phyloP scores from a whole-genome alignment of 1,284 basidiomycete genomes.

The Ganoderma sinense region DNA sequence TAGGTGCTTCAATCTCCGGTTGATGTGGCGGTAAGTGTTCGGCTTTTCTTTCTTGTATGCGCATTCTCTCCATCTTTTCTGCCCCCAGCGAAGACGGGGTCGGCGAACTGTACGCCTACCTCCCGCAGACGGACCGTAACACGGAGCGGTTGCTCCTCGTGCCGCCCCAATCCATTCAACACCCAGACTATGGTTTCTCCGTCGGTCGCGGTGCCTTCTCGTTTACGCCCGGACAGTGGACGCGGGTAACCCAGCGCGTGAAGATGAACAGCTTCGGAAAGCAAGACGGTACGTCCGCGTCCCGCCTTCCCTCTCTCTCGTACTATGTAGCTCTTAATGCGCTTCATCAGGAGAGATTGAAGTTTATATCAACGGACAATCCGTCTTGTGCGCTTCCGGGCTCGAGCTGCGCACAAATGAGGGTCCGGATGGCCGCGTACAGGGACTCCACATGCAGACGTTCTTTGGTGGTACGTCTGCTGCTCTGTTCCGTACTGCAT shows the following conservation, averaged over 20 bases:
- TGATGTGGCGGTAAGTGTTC: conserved; percentile 67
- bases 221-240: conserved; percentile 60
- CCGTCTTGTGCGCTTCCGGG: conserved; percentile 53
- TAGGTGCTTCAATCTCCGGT: conserved; percentile 64
- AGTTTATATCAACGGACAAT: conserved; percentile 60
- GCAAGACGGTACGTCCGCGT: conserved; percentile 48
- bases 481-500: not conserved
- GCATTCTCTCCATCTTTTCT: not conserved
- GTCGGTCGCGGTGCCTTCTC: conserved; percentile 63
- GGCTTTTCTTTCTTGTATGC: not conserved
- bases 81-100: conserved; percentile 47
- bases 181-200: conserved; percentile 66
- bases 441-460: conserved; percentile 73
- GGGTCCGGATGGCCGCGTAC: conserved; percentile 49
- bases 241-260: conserved; percentile 64
- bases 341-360: conserved; percentile 57
- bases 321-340: not conserved
- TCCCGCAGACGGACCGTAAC: conserved; percentile 56
- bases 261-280: conserved; percentile 63
- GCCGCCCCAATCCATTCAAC: conserved; percentile 57
- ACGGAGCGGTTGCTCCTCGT: conserved; percentile 50
- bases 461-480: conserved; percentile 71
- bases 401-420: conserved; percentile 52
- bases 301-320: not conserved
- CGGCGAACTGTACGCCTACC: conserved; percentile 68